Evolutionary conservation across 2,329 filamentous ascomycete species (phyloP), one percentile per base, ranked within the genome.

Genomic region (Thelonectria discophora): DNA sequence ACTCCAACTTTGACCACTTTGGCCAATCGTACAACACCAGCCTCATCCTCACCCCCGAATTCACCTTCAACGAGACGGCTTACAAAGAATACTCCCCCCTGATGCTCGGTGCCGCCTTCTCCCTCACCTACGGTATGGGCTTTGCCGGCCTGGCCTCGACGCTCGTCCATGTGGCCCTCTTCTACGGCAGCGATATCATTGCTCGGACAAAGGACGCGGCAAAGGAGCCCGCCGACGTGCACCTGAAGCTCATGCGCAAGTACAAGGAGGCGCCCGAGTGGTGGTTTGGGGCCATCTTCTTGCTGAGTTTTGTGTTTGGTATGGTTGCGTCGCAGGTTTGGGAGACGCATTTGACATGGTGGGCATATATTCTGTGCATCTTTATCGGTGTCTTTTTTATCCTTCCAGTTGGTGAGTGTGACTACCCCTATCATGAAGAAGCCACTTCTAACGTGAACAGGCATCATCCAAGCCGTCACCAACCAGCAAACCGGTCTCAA

Each of bases 1-100:
- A 83, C 13, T 81, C 84, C 62, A 86, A 84, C 2, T 90, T 85
- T 70, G 88, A 90, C 75, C 90, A 90, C 69, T 88, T 81, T 0
- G 88, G 86, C 21, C 71, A 76, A 2, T 65, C 76, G 6, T 90
- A 91, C 77, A 83, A 90, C 62, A 85, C 88, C 2, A 79, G 79
- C 2, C 80, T 79, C 10, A 88, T 90, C 50, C 79, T 90, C 15
- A 83, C 82, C 55, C 65, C 75, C 5, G 78, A 87, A 64, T 76
- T 80, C 58, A 79, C 83, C 18, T 84, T 90, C 60, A 84, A 90
- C 72, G 81, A 83, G 66, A 81, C 80, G 2, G 84, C 84, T 12
- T 90, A 91, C 74, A 77, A 83, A 63, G 78, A 79, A n/a, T 90
- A 91, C 73, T 90, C 88, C n/a, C 88, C 88, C 1, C 80, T 90